Percentiles rank a stretch among this genome's conserved stretches.
phyloP scores from a whole-genome alignment of 73 alveolate species.

The Paramecium caudatum region DNA sequence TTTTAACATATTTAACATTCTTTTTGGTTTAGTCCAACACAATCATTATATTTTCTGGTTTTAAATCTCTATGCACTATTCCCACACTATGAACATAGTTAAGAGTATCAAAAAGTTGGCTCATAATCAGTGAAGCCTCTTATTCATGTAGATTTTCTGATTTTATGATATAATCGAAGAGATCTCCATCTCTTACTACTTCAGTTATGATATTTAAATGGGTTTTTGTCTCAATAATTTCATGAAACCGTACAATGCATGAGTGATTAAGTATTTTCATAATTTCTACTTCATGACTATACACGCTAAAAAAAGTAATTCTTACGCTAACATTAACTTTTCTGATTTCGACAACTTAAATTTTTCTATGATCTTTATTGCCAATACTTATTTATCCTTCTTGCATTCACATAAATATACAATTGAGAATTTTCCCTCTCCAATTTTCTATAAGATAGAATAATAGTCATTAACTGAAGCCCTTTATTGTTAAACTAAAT shows the following conservation, averaged over 20 bases:
- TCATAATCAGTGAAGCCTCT: constrained; percentile 82
- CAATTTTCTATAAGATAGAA: constrained; percentile 47
- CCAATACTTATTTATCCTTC: constrained; percentile 68
- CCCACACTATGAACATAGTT: constrained; percentile 88
- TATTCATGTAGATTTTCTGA: constrained; percentile 76
- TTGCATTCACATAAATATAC: constrained; percentile 71
- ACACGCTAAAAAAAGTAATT: constrained; percentile 59
- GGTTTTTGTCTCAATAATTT: constrained; percentile 76
- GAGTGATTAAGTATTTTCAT: constrained; percentile 78
- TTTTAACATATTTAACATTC: constrained; percentile 76
- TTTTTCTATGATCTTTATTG: constrained; percentile 81
- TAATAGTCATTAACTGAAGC: constrained; percentile 42
- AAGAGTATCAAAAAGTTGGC: constrained; percentile 79
- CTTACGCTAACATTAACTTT: constrained; percentile 67
- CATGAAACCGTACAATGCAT: constrained; percentile 77
- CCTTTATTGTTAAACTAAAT: not conserved
- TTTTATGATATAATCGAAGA: constrained; percentile 82
- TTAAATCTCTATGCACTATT: constrained; percentile 95
- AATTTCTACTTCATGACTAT: constrained; percentile 78
- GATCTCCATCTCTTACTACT: constrained; percentile 83
- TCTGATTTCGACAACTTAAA: constrained; percentile 51
- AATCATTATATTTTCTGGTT: constrained; percentile 92
- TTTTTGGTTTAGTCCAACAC: constrained; percentile 80
- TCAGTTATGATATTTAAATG: constrained; percentile 80
- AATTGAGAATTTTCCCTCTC: constrained; percentile 77